Conservation (phyloP, 129 eudicot species). For the Lactuca sativa region DNA sequence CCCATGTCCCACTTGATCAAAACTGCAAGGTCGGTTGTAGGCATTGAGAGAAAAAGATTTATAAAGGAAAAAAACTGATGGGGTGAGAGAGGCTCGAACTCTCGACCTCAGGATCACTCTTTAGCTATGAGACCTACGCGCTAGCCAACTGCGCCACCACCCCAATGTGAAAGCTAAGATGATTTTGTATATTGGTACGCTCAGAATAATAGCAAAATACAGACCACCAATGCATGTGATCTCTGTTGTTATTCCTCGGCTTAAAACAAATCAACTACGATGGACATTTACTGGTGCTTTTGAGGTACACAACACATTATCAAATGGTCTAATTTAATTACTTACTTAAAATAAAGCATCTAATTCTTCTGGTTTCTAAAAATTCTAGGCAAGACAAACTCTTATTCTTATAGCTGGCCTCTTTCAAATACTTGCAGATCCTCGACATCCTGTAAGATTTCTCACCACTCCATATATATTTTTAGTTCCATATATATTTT, state of each 20-base stretch:
- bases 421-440: slow-evolving; percentile 94
- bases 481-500: not conserved
- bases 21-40: slow-evolving; percentile 63
- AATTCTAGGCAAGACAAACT: slow-evolving; percentile 70
- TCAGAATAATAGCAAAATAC: slow-evolving; percentile 85
- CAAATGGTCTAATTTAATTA: not conserved
- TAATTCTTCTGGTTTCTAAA: not conserved
- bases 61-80: not conserved
- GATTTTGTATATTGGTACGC: slow-evolving; percentile 39
- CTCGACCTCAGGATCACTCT: slow-evolving; percentile 64
- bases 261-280: slow-evolving; percentile 76
- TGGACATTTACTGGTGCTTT: slow-evolving; percentile 90
- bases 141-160: slow-evolving; percentile 99
- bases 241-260: slow-evolving; percentile 79
- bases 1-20: slow-evolving; percentile 78
- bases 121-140: slow-evolving; percentile 89
- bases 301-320: slow-evolving; percentile 48
- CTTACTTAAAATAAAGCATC: not conserved
- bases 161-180: slow-evolving; percentile 60
- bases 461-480: not conserved
- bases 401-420: slow-evolving; percentile 73
- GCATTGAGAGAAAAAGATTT: not conserved
- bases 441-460: slow-evolving; percentile 74
- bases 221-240: slow-evolving; percentile 91
- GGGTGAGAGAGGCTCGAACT: slow-evolving; percentile 61